These are phyloP conservation scores for Pythium insidiosum DNA, from an alignment of 352 stramenopile species.

Conservation along the genomic window DNA sequence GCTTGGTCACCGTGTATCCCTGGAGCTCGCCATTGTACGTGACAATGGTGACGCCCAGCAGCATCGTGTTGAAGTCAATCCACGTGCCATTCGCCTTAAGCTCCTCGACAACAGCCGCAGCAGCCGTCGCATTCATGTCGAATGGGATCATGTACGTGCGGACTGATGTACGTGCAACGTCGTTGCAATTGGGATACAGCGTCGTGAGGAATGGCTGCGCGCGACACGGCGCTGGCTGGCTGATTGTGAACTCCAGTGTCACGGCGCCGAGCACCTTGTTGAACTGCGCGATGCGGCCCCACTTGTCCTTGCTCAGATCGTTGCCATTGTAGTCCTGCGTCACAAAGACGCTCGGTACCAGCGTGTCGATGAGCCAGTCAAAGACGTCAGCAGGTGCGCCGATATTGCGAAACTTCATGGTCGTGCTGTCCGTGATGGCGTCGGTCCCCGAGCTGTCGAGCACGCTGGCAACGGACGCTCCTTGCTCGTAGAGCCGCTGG, in stretches of 20 bases:
- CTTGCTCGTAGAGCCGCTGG: conserved; percentile 24
- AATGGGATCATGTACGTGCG: conserved; percentile 18
- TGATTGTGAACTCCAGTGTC: conserved; percentile 11
- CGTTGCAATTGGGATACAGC: conserved; percentile 26
- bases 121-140: conserved; percentile 13
- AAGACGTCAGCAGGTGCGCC: conserved; percentile 18
- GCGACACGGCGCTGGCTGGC: conserved; percentile 6
- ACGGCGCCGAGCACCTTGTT: conserved; percentile 27
- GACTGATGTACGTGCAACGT: conserved; percentile 3
- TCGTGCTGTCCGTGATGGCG: conserved; percentile 19
- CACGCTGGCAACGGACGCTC: conserved; percentile 20
- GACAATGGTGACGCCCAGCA: conserved; percentile 23
- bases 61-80: conserved; percentile 20
- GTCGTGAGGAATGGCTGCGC: conserved; percentile 10
- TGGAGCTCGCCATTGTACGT: conserved; percentile 30
- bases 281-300: conserved; percentile 18
- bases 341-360: conserved; percentile 22
- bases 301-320: conserved; percentile 18
- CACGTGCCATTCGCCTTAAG: conserved; percentile 16
- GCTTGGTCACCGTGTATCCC: conserved; percentile 19
- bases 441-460: conserved; percentile 33
- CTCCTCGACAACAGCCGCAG: conserved; percentile 4
- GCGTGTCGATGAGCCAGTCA: conserved; percentile 26
- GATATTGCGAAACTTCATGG: conserved; percentile 33
- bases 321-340: conserved; percentile 26